Percentiles rank a stretch among this genome's conserved stretches.
These are phyloP conservation scores for Peniophora sp. DNA, from an alignment of 1,284 basidiomycete genomes.

Conservation along the genomic window DNA sequence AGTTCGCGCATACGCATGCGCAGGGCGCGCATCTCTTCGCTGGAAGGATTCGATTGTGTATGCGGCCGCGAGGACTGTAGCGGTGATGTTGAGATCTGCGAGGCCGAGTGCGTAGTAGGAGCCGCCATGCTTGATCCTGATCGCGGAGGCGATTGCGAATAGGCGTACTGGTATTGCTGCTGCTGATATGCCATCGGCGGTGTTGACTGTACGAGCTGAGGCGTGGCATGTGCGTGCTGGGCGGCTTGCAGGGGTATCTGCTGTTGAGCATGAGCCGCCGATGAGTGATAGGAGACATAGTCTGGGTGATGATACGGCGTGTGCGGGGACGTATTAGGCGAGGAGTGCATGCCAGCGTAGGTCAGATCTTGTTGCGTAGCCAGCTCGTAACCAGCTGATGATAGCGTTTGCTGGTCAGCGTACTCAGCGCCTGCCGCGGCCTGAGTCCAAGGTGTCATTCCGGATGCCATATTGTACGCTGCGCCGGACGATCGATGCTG, in stretches of 20 bases:
- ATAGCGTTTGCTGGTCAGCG: conserved; percentile 6
- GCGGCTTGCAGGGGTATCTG: conserved; percentile 16
- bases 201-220: conserved; percentile 9
- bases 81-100: conserved; percentile 15
- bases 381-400: conserved; percentile 7
- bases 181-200: conserved; percentile 16
- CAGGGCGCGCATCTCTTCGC: conserved; percentile 32
- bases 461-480: conserved; percentile 9
- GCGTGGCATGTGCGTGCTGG: conserved; percentile 9
- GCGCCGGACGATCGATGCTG: conserved; percentile 8
- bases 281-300: conserved; percentile 2
- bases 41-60: conserved; percentile 15
- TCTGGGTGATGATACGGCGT: conserved; percentile 18
- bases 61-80: conserved; percentile 9
- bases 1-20: conserved; percentile 36
- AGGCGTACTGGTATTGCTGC: conserved; percentile 15
- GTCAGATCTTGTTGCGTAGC: conserved; percentile 3
- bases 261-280: conserved; percentile 13
- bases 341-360: conserved; percentile 4
- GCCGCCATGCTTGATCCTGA: conserved; percentile 3
- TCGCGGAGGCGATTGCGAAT: conserved; percentile 10
- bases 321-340: conserved; percentile 8
- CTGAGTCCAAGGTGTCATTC: conserved; percentile 15
- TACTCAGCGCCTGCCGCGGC: conserved; percentile 6
- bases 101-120: conserved; percentile 10